Evolutionary conservation across 345 rosid species (phyloP).

Genomic region (Luvunga scandens): DNA sequence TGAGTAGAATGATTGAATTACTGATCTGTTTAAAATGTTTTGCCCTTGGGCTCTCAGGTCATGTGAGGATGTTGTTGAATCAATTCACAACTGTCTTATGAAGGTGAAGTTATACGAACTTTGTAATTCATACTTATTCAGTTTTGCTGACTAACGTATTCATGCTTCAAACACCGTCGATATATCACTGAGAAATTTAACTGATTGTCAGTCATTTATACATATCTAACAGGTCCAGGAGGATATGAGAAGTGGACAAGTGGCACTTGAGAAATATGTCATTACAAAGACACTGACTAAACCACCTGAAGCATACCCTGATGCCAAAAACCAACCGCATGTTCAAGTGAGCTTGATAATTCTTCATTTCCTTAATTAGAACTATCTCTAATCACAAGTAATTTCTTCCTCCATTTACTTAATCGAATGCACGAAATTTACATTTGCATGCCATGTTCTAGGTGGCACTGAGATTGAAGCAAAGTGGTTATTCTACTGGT

Average conservation of each 20-base stretch:
- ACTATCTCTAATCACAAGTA: conserved; percentile 4
- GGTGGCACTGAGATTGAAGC: conserved; percentile 93
- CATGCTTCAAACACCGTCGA: conserved; percentile 5
- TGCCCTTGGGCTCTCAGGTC: conserved; percentile 50
- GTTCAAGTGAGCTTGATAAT: conserved; percentile 63
- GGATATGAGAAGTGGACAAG: conserved; percentile 91
- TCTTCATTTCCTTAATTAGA: conserved; percentile 7
- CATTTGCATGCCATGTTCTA: conserved; percentile 34
- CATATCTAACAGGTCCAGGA: conserved; percentile 69
- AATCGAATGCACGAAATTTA: conserved; percentile 16
- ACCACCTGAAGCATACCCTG: conserved; percentile 93
- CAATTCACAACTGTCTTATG: conserved; percentile 77
- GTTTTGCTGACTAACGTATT: not conserved
- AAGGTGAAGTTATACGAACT: conserved; percentile 49
- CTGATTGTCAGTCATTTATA: conserved; percentile 15
- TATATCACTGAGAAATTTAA: conserved; percentile 1
- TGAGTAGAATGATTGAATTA: conserved; percentile 4
- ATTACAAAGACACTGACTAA: conserved; percentile 95
- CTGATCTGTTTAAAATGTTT: conserved; percentile 11
- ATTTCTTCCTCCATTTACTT: conserved; percentile 6
- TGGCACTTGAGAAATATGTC: conserved; percentile 84
- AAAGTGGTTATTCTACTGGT: conserved; percentile 78
- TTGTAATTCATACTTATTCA: not conserved
- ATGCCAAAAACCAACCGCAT: conserved; percentile 94
- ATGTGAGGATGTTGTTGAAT: conserved; percentile 91